A percentile compares a stretch with the other conserved stretches of the same genome.
Conservation (phyloP, 2,329 filamentous ascomycete genomes). For the Penicillium oxalicum region DNA sequence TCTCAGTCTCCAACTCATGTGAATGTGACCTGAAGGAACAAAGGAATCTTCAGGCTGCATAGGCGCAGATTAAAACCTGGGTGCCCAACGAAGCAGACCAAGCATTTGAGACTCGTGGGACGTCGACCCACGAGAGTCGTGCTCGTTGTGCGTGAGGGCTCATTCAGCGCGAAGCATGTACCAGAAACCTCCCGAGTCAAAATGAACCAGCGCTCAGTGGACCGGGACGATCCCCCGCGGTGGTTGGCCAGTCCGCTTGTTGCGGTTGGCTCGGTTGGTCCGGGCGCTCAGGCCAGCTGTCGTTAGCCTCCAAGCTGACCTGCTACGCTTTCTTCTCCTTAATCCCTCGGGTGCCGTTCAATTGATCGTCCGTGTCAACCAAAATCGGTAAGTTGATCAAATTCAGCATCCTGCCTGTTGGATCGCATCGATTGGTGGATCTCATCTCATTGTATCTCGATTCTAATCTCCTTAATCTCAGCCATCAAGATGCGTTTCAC, state of each 20-base stretch:
- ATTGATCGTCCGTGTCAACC: slow-evolving; percentile 7
- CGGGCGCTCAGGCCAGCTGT: slow-evolving; percentile 29
- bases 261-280: slow-evolving; percentile 19
- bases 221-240: slow-evolving; percentile 10
- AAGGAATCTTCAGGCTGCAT: no score
- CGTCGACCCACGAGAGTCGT: no score
- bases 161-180: no score
- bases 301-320: slow-evolving; percentile 17
- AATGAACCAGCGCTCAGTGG: not conserved
- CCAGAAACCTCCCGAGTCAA: not conserved
- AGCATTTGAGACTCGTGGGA: no score
- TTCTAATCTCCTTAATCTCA: slow-evolving; percentile 8
- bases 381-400: not conserved
- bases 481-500: slow-evolving; percentile 48
- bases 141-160: no score
- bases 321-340: slow-evolving; percentile 13
- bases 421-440: slow-evolving; percentile 3
- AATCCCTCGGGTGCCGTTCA: slow-evolving; percentile 17
- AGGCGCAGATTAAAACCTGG: no score
- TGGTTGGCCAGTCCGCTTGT: slow-evolving; percentile 1
- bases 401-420: slow-evolving; percentile 7
- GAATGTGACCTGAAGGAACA: no score
- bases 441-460: not conserved
- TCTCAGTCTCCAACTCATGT: no score
- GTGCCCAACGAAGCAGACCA: no score